Base-by-base conservation (phyloP, 2,329 filamentous ascomycete species). In the Pseudocercospora crystallina region DNA sequence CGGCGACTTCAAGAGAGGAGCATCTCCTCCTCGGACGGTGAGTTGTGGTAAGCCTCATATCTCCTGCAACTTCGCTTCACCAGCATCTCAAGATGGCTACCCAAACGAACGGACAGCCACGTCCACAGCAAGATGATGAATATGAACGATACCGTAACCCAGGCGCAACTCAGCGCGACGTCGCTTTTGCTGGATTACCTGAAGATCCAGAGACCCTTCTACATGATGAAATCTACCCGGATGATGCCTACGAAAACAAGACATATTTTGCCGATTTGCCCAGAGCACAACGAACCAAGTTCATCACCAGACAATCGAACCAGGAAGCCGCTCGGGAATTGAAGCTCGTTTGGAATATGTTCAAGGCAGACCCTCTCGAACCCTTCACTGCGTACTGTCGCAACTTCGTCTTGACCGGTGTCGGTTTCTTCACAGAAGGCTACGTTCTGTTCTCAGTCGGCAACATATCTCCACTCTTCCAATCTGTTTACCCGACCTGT, bases 401-500 rank as follows among this genome's bases (percentile, higher is more conserved):
- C 11, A 43, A 46, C 35, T 43, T 39, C 29, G 47, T 45, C 32
- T 31, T 50, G 3, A 41, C 47, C 10, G 47, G 47, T 7, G 47
- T 42, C 4, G 47, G 47, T 5, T 45, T 50, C 20, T 41, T 41
- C 33, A 17, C 40, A 5, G 47, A 50, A 14, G 47, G 47, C 17
- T 50, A 50, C 20, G 47, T 50, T 12, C 32, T 50, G 15, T 45
- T 50, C 47, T 47, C 41, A 31, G 40, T 50, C 12, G 40, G 47
- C 31, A 50, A 50, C 35, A 41, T 41, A 10, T 15, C 15, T 15
- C 29, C 37, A 4, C 38, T 49, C 10, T 49, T 49, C 38, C 15
- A 49, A 15, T n/a, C n/a, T n/a, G 30, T 33, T 12, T 49, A 41
- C 20, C 32, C 37, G 13, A 26, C 32, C 30, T 49, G 46, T 33